Evolutionary conservation across 108 stramenopile genomes (phyloP), one percentile per base, ranked within the genome.

Genomic region (Skeletonema marinoi): DNA sequence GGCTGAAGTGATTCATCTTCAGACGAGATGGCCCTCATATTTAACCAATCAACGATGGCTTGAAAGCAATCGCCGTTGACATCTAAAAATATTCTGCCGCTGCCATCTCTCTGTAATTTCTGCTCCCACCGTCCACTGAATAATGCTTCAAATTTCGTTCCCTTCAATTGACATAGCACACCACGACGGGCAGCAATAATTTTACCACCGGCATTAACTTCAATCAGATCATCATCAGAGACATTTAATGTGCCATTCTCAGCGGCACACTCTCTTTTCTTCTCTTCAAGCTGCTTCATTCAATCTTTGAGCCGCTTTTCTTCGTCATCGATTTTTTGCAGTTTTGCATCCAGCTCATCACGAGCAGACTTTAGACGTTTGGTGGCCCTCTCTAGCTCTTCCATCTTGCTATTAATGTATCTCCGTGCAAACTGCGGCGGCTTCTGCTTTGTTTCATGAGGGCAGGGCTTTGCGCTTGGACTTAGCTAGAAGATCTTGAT

Each of bases 191-290:
- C 25, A 25, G 25, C 25, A 25, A 25, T 25, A 25, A 25, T 25
- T 25, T 25, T 25, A 25, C 25, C 25, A 0, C 25, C 25, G 25
- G 25, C 25, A 25, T 25, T 25, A 0, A 25, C 0, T 39, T 72
- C 61, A 11, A 72, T 16, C 1, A 72, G 19, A 72, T 72, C 71
- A 44, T 69, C 68, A 32, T 69, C n/a, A n/a, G n/a, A n/a, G n/a
- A n/a, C n/a, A n/a, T n/a, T n/a, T n/a, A n/a, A n/a, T n/a, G n/a
- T n/a, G n/a, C n/a, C n/a, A n/a, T n/a, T n/a, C n/a, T n/a, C n/a
- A n/a, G n/a, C 21, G n/a, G 70, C 70, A 38, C 4, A 32, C 58
- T 60, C 21, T 2, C 41, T 17, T 25, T 25, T 25, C 25, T 25
- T 25, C 25, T 71, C 32, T 2, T 71, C 60, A 3, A 71, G 39